Evolutionary conservation across 2,329 filamentous ascomycete genomes (phyloP).

Genomic region (Botryosphaeria dothidea): DNA sequence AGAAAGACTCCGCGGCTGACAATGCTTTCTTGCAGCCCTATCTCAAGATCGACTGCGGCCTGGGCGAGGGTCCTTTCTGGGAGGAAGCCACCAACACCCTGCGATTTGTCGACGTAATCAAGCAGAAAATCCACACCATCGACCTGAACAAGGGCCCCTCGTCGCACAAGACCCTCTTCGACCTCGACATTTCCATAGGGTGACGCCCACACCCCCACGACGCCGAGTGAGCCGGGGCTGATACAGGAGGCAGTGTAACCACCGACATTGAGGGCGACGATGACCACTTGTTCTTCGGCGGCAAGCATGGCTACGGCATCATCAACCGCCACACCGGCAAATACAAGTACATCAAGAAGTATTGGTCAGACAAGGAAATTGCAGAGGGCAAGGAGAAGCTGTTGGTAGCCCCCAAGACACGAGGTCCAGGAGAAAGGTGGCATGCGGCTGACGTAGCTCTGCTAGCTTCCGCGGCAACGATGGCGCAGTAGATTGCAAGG

Average conservation of each 20-base stretch:
- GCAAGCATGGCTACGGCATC: slow-evolving; percentile 80
- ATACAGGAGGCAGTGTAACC: slow-evolving; percentile 49
- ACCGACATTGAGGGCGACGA: slow-evolving; percentile 73
- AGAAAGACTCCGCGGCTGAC: slow-evolving; percentile 4
- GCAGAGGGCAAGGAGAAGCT: slow-evolving; percentile 46
- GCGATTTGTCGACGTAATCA: slow-evolving; percentile 82
- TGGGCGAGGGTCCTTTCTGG: slow-evolving; percentile 76
- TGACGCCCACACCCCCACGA: slow-evolving; percentile 28
- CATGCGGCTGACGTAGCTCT: not conserved
- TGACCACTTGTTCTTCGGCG: slow-evolving; percentile 71
- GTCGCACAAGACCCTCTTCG: slow-evolving; percentile 56
- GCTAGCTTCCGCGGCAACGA: slow-evolving; percentile 70
- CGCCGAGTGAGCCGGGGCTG: not conserved
- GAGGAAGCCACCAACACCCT: slow-evolving; percentile 65
- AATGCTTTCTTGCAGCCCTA: slow-evolving; percentile 40
- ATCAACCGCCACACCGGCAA: slow-evolving; percentile 64
- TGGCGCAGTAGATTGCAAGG: slow-evolving; percentile 75
- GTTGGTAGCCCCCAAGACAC: slow-evolving; percentile 34
- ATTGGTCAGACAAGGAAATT: slow-evolving; percentile 55
- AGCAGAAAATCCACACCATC: slow-evolving; percentile 71
- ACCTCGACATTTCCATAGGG: slow-evolving; percentile 61
- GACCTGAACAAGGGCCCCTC: slow-evolving; percentile 63
- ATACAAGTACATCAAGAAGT: slow-evolving; percentile 58
- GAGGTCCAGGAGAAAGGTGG: not conserved
- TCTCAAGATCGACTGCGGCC: slow-evolving; percentile 63